Base-by-base conservation (phyloP, 2,329 filamentous ascomycete species). In the Onygenales sp. region DNA sequence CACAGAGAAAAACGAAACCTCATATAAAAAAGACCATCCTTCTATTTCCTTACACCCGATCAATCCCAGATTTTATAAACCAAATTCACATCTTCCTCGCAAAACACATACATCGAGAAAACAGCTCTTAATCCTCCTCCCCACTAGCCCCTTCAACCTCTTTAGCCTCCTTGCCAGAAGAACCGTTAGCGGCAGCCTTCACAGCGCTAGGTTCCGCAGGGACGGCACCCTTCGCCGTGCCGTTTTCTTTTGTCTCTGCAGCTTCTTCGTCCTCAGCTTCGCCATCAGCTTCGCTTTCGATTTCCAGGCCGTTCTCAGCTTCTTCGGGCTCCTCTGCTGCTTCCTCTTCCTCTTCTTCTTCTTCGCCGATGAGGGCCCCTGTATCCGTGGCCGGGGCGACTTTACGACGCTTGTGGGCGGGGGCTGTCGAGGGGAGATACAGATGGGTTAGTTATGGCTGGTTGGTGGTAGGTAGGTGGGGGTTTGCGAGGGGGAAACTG, bases 101-200 rank as follows among this genome's bases (percentile, higher is more conserved):
- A 2, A 33, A 45, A 46, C n/a, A 6, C 43, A 34, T 32, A 44
- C 4, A 33, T 2, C 31, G 1, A 46, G 10, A 42, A 6, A 42
- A 42, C n/a, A 17, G 42, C 5, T 43, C 59, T 56, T 62, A 61
- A 39, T 63, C 55, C 43, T 63, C 58, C 53, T 69, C 64, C 32
- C 61, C 64, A 53, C 57, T 63, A 52, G 66, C 64, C 42, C 65
- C 62, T 56, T 73, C 70, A 46, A 65, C 65, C 67, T 71, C 58
- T 65, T 66, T 17, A 63, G 62, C 31, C 66, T 36, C 70, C 33
- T 62, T 56, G 1, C 62, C 62, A 55, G 67, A 62, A 54, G 69
- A 66, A 4, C 56, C 58, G 3, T 56, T 57, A 27, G 39, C 47
- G 8, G 39, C 36, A 32, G 4, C 11, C 27, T 49, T 49, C 46